Evolutionary conservation across 805 yeast genomes (phyloP).

Genomic region (Starmerella apis): DNA sequence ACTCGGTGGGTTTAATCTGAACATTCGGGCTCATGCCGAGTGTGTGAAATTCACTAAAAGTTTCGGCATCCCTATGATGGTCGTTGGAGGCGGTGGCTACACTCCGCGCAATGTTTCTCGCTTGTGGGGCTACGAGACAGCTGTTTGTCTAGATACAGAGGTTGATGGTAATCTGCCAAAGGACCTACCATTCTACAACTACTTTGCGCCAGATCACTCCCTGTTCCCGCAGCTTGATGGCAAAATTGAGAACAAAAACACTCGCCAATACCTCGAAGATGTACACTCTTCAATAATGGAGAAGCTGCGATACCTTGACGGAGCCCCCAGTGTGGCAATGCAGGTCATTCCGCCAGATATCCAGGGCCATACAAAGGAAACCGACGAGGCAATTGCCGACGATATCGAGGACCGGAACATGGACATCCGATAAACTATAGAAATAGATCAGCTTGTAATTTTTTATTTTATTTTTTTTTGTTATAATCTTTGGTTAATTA

Average conservation of each 20-base stretch:
- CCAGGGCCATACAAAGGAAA: slow-evolving; percentile 33
- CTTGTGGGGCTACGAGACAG: slow-evolving; percentile 90
- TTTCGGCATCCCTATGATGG: slow-evolving; percentile 82
- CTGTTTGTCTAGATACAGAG: slow-evolving; percentile 68
- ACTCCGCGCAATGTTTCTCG: slow-evolving; percentile 95
- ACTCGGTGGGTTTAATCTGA: slow-evolving; percentile 88
- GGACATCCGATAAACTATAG: slow-evolving; percentile 7
- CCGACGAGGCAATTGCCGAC: slow-evolving; percentile 32
- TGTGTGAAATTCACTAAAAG: slow-evolving; percentile 81
- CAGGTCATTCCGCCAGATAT: slow-evolving; percentile 70
- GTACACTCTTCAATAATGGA: slow-evolving; percentile 67
- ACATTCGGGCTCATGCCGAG: slow-evolving; percentile 91
- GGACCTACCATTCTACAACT: slow-evolving; percentile 61
- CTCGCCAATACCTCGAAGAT: slow-evolving; percentile 71
- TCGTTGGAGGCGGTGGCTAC: slow-evolving; percentile 97
- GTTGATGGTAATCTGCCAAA: slow-evolving; percentile 68
- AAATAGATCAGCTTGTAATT: background rate
- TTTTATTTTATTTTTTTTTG: slow-evolving; percentile 2
- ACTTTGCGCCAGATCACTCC: slow-evolving; percentile 85
- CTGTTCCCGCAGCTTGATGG: slow-evolving; percentile 77
- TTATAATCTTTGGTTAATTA: too few species aligned
- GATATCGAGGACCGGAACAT: slow-evolving; percentile 23
- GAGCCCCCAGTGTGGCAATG: slow-evolving; percentile 94
- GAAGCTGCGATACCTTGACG: slow-evolving; percentile 66
- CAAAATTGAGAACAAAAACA: slow-evolving; percentile 73